Evolutionary conservation across 2,329 filamentous ascomycete species (phyloP).

Genomic region (Sclerotinia nivalis): DNA sequence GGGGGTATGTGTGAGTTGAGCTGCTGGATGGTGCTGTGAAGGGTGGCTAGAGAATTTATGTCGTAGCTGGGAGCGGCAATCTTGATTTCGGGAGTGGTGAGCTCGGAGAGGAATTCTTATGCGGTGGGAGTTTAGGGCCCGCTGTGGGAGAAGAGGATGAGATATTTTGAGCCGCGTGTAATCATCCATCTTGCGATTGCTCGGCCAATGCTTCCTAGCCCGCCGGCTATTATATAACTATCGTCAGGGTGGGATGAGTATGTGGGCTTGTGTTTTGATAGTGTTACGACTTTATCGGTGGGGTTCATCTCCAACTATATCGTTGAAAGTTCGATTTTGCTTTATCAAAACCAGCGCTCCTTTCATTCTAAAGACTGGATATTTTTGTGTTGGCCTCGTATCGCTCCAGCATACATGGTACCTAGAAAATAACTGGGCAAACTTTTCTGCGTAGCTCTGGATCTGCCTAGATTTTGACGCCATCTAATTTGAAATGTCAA

Average conservation of each 20-base stretch:
- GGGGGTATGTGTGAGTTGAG: conserved; percentile 23
- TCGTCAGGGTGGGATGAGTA: conserved; percentile 27
- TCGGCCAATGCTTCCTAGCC: conserved; percentile 38
- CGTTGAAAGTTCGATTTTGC: too few relatives aligned
- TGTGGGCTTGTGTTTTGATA: background rate
- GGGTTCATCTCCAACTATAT: background rate
- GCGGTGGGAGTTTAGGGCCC: conserved; percentile 17
- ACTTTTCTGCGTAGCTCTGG: background rate
- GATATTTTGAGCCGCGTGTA: conserved; percentile 31
- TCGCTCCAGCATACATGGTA: background rate
- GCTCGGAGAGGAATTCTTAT: conserved; percentile 23
- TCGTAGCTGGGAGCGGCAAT: conserved; percentile 51
- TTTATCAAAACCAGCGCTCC: background rate
- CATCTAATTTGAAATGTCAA: conserved; percentile 37
- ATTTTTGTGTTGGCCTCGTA: background rate
- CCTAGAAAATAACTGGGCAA: background rate
- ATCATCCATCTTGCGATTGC: conserved; percentile 32
- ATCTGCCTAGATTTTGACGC: background rate
- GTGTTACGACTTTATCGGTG: background rate
- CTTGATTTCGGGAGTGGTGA: conserved; percentile 42
- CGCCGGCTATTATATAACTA: conserved; percentile 33
- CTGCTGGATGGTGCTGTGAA: conserved; percentile 3
- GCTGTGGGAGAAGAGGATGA: conserved; percentile 39
- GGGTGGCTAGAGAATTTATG: conserved; percentile 44
- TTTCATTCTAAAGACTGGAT: background rate